Evolutionary conservation across 2,329 filamentous ascomycete genomes (phyloP).

Genomic region (Chaetomium strumarium): DNA sequence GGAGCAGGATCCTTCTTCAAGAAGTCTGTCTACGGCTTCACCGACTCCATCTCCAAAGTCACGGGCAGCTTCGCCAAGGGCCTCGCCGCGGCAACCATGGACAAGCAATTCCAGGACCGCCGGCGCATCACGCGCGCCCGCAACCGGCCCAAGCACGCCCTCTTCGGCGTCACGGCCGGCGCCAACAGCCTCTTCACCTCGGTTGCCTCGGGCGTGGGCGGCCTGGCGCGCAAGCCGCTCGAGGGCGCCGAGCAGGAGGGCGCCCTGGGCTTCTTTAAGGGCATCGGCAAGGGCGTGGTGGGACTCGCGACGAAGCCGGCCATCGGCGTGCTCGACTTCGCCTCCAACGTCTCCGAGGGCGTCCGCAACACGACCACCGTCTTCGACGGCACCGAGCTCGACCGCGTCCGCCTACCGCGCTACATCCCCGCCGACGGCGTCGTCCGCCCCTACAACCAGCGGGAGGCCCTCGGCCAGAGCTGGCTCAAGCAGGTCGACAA

Average conservation of each 20-base stretch:
- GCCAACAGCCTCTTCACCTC: constrained; percentile 93
- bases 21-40: constrained; percentile 96
- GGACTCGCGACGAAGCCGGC: constrained; percentile 96
- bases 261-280: constrained; percentile 91
- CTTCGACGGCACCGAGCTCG: constrained; percentile 89
- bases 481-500: constrained; percentile 99
- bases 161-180: constrained; percentile 92
- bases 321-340: constrained; percentile 93
- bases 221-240: constrained; percentile 85
- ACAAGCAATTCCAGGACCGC: constrained; percentile 97
- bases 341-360: constrained; percentile 93
- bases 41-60: constrained; percentile 95
- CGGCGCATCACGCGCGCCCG: constrained; percentile 87
- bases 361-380: constrained; percentile 98
- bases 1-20: constrained; percentile 96
- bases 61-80: constrained; percentile 97
- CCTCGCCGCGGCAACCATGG: constrained; percentile 86
- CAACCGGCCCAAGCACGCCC: constrained; percentile 92
- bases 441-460: constrained; percentile 87
- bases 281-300: constrained; percentile 88
- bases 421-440: constrained; percentile 92
- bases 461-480: constrained; percentile 92
- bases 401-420: constrained; percentile 86
- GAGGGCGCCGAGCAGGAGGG: constrained; percentile 96
- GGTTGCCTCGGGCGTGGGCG: constrained; percentile 87